These are phyloP conservation scores for Pulveroboletus sp. DNA, from an alignment of 768 basidiomycete species.

Conservation along the genomic window DNA sequence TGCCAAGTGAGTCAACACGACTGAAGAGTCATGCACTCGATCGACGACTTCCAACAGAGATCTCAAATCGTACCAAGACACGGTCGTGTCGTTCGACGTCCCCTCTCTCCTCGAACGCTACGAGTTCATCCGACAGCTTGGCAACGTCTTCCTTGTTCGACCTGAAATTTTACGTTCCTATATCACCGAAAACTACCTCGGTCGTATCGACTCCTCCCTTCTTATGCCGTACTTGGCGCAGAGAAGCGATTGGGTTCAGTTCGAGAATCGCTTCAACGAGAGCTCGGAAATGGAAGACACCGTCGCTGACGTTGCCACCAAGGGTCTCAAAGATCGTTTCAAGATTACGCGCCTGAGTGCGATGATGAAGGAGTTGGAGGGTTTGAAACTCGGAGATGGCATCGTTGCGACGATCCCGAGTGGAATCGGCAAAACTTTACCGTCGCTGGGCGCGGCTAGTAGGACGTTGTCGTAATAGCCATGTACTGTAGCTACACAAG, in stretches of 20 bases:
- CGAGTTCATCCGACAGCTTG: conserved; percentile 96
- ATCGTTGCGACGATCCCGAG: conserved; percentile 55
- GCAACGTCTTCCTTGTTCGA: conserved; percentile 93
- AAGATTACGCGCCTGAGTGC: conserved; percentile 69
- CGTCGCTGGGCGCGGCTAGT: conserved; percentile 42
- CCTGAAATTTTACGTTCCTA: conserved; percentile 95
- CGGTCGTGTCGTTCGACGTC: conserved; percentile 75
- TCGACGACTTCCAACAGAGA: conserved; percentile 52
- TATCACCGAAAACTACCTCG: conserved; percentile 91
- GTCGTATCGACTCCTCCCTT: conserved; percentile 81
- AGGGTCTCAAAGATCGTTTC: conserved; percentile 52
- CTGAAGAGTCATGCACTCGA: background rate
- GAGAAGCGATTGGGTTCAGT: conserved; percentile 86
- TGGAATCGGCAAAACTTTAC: conserved; percentile 57
- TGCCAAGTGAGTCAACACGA: conserved; percentile 72
- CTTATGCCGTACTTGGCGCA: conserved; percentile 89
- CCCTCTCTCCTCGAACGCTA: conserved; percentile 88
- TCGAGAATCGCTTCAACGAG: conserved; percentile 78
- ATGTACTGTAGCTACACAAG: background rate
- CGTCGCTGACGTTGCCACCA: conserved; percentile 36
- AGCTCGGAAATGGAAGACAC: conserved; percentile 42
- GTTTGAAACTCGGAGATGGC: conserved; percentile 55
- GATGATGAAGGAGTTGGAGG: conserved; percentile 87
- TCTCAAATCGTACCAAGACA: conserved; percentile 94
- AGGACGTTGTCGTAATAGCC: conserved; percentile 22